Evolutionary conservation across 768 basidiomycete species (phyloP).

Genomic region (Cubamyces lactineus): DNA sequence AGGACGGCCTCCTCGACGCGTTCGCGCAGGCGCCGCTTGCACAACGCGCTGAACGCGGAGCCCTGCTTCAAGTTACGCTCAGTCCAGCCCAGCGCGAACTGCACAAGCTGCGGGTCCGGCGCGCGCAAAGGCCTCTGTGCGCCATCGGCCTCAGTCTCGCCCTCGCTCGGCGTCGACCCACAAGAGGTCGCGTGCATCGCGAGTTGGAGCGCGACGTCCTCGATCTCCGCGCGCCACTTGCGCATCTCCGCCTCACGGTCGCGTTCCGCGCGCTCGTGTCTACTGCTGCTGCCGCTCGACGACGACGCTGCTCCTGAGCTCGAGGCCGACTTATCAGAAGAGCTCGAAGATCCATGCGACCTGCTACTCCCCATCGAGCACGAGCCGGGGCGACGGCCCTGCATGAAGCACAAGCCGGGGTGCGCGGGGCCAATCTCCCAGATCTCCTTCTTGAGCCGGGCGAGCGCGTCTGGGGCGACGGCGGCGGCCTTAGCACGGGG

Average conservation of each 20-base stretch:
- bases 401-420: constrained; percentile 61
- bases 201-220: constrained; percentile 75
- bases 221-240: constrained; percentile 56
- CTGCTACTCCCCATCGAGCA: constrained; percentile 18
- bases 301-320: constrained; percentile 1
- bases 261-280: constrained; percentile 27
- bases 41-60: constrained; percentile 61
- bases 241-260: constrained; percentile 46
- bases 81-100: constrained; percentile 73
- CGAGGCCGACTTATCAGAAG: neutral
- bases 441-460: constrained; percentile 73
- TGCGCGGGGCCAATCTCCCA: constrained; percentile 66
- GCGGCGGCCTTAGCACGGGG: constrained; percentile 31
- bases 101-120: constrained; percentile 58
- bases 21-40: constrained; percentile 56
- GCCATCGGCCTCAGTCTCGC: constrained; percentile 14
- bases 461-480: constrained; percentile 53
- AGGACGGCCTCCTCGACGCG: constrained; percentile 31
- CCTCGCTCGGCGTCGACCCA: constrained; percentile 8
- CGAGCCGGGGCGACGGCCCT: constrained; percentile 23
- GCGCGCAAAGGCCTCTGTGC: constrained; percentile 29
- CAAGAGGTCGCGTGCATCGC: constrained; percentile 66
- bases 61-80: constrained; percentile 62
- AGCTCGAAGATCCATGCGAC: neutral
- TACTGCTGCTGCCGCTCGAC: neutral